Conservation (phyloP, 2,329 filamentous ascomycete species). For the Plenodomus biglobosus region DNA sequence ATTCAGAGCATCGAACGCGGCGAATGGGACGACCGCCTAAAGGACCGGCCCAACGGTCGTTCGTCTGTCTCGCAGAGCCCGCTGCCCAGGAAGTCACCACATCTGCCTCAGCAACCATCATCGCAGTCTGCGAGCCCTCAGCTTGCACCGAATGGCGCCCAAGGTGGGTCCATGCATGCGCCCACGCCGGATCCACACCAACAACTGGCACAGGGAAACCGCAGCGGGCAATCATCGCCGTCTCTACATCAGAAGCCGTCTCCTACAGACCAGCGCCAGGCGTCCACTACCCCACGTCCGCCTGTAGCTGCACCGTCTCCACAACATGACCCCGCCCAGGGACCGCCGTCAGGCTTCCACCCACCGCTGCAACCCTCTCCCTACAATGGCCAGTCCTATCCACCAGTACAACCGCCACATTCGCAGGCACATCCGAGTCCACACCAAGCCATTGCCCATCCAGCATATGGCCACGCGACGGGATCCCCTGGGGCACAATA, state of each 20-base stretch:
- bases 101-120: slow-evolving; percentile 19
- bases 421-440: slow-evolving; percentile 29
- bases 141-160: slow-evolving; percentile 11
- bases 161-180: slow-evolving; percentile 9
- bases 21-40: slow-evolving; percentile 52
- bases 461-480: not conserved
- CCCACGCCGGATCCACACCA: slow-evolving; percentile 10
- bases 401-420: not conserved
- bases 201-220: slow-evolving; percentile 9
- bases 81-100: slow-evolving; percentile 29
- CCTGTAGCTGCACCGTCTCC: slow-evolving; percentile 11
- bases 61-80: slow-evolving; percentile 27
- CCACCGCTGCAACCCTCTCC: slow-evolving; percentile 20
- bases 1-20: slow-evolving; percentile 68
- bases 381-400: slow-evolving; percentile 5
- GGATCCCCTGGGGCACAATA: slow-evolving; percentile 36
- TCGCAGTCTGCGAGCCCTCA: slow-evolving; percentile 12
- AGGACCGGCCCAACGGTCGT: slow-evolving; percentile 25
- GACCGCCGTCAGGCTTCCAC: slow-evolving; percentile 21
- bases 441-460: slow-evolving; percentile 12
- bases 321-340: slow-evolving; percentile 18
- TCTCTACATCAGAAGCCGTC: slow-evolving; percentile 35
- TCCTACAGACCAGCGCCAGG: slow-evolving; percentile 13
- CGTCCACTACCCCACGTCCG: slow-evolving; percentile 24
- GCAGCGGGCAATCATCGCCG: slow-evolving; percentile 21